phyloP scores from a whole-genome alignment of 1,284 basidiomycete genomes.

The Sporisorium reilianum region DNA sequence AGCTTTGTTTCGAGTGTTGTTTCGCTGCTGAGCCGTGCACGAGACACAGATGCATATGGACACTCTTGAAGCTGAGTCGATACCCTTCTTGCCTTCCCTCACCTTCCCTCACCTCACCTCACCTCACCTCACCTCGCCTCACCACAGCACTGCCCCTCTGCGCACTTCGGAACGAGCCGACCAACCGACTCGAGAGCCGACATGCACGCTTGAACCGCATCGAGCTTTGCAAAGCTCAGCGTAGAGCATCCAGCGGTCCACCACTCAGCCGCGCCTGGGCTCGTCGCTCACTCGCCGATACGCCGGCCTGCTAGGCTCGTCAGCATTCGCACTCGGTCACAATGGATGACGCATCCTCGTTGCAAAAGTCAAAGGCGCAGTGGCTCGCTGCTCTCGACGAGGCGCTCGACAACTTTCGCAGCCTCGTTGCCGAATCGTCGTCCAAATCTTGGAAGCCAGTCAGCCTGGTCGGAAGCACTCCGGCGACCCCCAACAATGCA shows the following conservation, averaged over 20 bases:
- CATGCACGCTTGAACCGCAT: neutral
- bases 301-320: neutral
- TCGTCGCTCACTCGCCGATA: neutral
- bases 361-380: slow-evolving; percentile 49
- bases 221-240: neutral
- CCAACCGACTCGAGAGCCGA: neutral
- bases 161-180: slow-evolving; percentile 1
- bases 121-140: neutral
- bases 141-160: too few relatives aligned
- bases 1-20: neutral
- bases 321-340: neutral
- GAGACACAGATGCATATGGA: neutral
- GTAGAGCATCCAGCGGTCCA: neutral
- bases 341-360: slow-evolving; percentile 38
- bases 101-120: neutral
- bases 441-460: slow-evolving; percentile 57
- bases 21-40: slow-evolving; percentile 17
- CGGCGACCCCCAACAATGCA: slow-evolving; percentile 28
- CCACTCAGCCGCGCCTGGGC: neutral
- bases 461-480: slow-evolving; percentile 25
- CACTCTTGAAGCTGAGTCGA: neutral
- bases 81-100: neutral
- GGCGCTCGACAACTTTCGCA: slow-evolving; percentile 49
- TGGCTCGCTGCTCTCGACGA: slow-evolving; percentile 56
- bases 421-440: slow-evolving; percentile 47